Evolutionary conservation across 164 flowering plant species (phyloP), one percentile per base, ranked within the genome.

Genomic region (Echeveria elegans): DNA sequence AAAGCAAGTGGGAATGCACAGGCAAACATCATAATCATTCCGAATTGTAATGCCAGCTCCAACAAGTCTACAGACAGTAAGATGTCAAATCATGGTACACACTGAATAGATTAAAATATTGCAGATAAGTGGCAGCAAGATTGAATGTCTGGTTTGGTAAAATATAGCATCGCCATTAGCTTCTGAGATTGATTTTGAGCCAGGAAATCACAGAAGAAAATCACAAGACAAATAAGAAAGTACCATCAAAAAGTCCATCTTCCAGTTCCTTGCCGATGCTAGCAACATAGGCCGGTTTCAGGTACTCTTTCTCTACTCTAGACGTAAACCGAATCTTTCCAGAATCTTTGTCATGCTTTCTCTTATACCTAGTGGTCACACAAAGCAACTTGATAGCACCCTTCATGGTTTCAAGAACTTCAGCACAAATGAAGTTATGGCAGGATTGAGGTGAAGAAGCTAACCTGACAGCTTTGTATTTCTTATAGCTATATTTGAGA

Each of bases 21-120:
- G 32, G 96, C 96, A 80, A 94, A 94, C 98, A 94, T 90, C 98
- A 91, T 89, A 70, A 91, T 82, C 91, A 89, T 84, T 67, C 98
- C 98, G 80, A 94, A 94, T 72, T 89, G 97, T 76, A 94, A 74
- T 0, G 92, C 86, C 82, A 94, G 67, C 77, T 87, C 92, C 75
- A 94, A 74, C 71, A 83, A 89, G 68, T 91, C 98, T 93, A 89
- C 86, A 76, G 19, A 15, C 31, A 60, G 19, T 16, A 16, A 47
- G 4, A n/a, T n/a, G n/a, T n/a, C n/a, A n/a, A n/a, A n/a, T n/a
- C n/a, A n/a, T n/a, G n/a, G n/a, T n/a, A n/a, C n/a, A n/a, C n/a
- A n/a, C n/a, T n/a, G n/a, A n/a, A n/a, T n/a, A n/a, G n/a, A n/a
- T n/a, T n/a, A n/a, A n/a, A n/a, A n/a, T n/a, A n/a, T n/a, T n/a